Conservation (phyloP, 2,329 filamentous ascomycete genomes). For the Fusarium tjaetaba region DNA sequence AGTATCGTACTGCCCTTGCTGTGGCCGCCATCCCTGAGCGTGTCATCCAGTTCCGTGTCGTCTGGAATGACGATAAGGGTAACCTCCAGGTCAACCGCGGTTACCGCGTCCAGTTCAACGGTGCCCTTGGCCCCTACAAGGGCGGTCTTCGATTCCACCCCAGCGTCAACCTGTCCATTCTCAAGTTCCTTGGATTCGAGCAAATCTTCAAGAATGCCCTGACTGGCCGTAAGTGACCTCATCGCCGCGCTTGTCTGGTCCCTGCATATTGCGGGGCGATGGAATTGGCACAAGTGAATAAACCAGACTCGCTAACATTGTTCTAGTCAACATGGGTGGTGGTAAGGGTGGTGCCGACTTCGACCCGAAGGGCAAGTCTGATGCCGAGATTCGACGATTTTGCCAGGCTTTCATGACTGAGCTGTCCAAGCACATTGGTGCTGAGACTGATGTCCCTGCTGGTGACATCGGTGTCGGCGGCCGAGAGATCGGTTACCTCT, state of each 20-base stretch:
- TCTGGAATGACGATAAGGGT: constrained; percentile 96
- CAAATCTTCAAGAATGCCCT: constrained; percentile 99
- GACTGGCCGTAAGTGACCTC: constrained; percentile 78
- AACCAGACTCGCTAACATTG: constrained; percentile 26
- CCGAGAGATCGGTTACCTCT: constrained; percentile 94
- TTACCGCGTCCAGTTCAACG: constrained; percentile 99
- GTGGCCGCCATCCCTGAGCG: constrained; percentile 93
- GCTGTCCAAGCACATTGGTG: constrained; percentile 94
- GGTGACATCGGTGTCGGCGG: constrained; percentile 95
- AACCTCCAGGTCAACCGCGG: constrained; percentile 91
- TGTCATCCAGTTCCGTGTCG: constrained; percentile 94
- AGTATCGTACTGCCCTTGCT: constrained; percentile 90
- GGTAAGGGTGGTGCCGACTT: constrained; percentile 98
- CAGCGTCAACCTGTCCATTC: constrained; percentile 79
- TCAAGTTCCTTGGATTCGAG: constrained; percentile 99
- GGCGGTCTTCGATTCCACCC: constrained; percentile 96
- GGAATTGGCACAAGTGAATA: not conserved
- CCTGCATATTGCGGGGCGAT: constrained; percentile 30
- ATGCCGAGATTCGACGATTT: constrained; percentile 97
- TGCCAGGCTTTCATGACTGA: constrained; percentile 96
- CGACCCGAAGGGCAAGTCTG: constrained; percentile 97
- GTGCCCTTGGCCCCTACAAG: constrained; percentile 96
- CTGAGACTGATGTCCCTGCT: constrained; percentile 94
- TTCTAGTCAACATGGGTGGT: constrained; percentile 78
- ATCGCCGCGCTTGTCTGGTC: not conserved